Percentiles rank a stretch among this genome's conserved stretches.
Conservation (phyloP, 495 filamentous ascomycete species). For the Hypoxylon cercidicola region DNA sequence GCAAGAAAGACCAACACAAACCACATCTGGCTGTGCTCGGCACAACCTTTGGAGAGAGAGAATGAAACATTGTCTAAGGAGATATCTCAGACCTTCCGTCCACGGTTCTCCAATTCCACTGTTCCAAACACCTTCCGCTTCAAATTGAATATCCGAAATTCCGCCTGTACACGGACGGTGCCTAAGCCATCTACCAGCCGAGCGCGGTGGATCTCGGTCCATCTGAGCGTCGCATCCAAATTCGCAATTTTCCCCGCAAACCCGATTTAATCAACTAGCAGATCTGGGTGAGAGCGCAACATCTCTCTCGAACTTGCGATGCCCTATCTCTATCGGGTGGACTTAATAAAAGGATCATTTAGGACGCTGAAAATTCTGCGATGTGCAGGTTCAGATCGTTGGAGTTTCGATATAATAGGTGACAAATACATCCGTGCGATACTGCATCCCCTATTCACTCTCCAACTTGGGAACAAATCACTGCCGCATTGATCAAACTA, state of each 20-base stretch:
- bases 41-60: neutral
- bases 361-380: neutral
- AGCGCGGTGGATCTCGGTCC: conserved; percentile 29
- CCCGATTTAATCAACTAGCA: conserved; percentile 26
- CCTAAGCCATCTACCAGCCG: conserved; percentile 3
- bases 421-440: too few species aligned
- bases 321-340: conserved; percentile 9
- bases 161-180: conserved; percentile 18
- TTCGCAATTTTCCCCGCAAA: conserved; percentile 42
- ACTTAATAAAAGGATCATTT: conserved; percentile 21
- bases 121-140: conserved; percentile 38
- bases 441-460: neutral
- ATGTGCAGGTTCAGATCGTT: neutral
- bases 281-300: conserved; percentile 26
- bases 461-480: neutral
- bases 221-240: conserved; percentile 26
- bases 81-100: conserved; percentile 22
- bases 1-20: neutral
- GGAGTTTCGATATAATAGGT: too few species aligned
- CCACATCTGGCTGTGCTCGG: neutral
- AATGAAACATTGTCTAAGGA: conserved; percentile 34
- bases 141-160: conserved; percentile 36
- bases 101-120: conserved; percentile 19
- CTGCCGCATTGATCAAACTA: conserved; percentile 9
- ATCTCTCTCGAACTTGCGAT: conserved; percentile 13